A percentile compares a stretch with the other conserved stretches of the same genome.
Evolutionary conservation across 345 rosid species (phyloP).

Genomic region (Eucalyptus sp.): DNA sequence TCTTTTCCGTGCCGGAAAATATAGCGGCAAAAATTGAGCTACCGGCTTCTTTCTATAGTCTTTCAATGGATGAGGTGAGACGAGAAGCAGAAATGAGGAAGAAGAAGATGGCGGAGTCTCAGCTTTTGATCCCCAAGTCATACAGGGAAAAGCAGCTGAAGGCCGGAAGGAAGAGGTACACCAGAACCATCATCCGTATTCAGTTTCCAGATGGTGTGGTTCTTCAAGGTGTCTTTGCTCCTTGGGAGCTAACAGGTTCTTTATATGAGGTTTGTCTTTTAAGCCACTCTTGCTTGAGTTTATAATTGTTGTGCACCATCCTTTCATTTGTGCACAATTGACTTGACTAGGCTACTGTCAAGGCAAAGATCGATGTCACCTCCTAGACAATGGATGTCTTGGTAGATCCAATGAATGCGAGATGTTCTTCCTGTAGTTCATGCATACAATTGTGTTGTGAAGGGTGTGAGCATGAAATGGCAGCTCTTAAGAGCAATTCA

Average conservation of each 20-base stretch:
- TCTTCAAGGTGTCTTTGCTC: slow-evolving; percentile 84
- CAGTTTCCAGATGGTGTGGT: slow-evolving; percentile 95
- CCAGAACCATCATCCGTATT: slow-evolving; percentile 52
- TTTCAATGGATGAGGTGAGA: slow-evolving; percentile 61
- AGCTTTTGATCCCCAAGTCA: slow-evolving; percentile 82
- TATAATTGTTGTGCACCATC: neutral
- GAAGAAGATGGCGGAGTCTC: slow-evolving; percentile 81
- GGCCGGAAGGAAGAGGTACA: slow-evolving; percentile 60
- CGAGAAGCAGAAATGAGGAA: slow-evolving; percentile 77
- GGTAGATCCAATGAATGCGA: neutral
- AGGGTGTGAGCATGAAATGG: neutral
- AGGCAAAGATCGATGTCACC: neutral
- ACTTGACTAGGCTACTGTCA: neutral
- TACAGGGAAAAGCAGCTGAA: slow-evolving; percentile 82
- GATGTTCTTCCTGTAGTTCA: neutral
- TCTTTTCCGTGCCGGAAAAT: slow-evolving; percentile 74
- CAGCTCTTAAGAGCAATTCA: neutral
- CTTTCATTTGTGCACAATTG: neutral
- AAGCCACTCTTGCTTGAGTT: neutral
- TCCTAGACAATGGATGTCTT: neutral
- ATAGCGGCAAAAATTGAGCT: slow-evolving; percentile 79
- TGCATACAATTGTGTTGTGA: neutral
- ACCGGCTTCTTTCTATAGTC: slow-evolving; percentile 85
- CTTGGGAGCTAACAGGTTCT: slow-evolving; percentile 76
- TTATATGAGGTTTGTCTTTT: slow-evolving; percentile 59